Conservation (phyloP, 805 yeast species). For the Cyberlindnera mrakii region DNA sequence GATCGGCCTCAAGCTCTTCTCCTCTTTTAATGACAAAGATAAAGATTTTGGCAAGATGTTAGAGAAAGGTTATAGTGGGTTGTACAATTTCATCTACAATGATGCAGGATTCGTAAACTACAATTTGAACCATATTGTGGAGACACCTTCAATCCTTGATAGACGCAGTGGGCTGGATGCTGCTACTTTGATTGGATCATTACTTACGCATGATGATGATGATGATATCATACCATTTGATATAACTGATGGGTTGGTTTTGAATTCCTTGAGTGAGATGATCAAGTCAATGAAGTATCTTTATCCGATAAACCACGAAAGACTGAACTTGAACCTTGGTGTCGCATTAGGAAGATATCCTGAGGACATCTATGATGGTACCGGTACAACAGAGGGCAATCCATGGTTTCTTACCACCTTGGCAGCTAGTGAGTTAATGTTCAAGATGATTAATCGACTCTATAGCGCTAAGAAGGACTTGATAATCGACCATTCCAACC, state of each 20-base stretch:
- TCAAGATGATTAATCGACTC: slow-evolving; percentile 44
- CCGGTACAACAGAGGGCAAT: slow-evolving; percentile 68
- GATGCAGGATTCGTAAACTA: slow-evolving; percentile 32
- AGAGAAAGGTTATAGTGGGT: slow-evolving; percentile 16
- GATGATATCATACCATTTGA: slow-evolving; percentile 53
- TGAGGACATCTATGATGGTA: slow-evolving; percentile 83
- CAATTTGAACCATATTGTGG: slow-evolving; percentile 53
- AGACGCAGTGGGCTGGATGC: slow-evolving; percentile 71
- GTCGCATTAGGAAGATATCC: slow-evolving; percentile 89
- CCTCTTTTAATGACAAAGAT: slow-evolving; percentile 27
- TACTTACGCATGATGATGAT: slow-evolving; percentile 40
- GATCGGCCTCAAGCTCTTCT: slow-evolving; percentile 42
- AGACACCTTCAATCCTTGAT: slow-evolving; percentile 49
- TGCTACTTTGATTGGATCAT: slow-evolving; percentile 50
- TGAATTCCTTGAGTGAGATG: slow-evolving; percentile 59
- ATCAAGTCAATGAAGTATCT: slow-evolving; percentile 63
- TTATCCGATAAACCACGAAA: slow-evolving; percentile 67
- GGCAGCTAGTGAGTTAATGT: slow-evolving; percentile 59
- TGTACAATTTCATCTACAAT: slow-evolving; percentile 22
- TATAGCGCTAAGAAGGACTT: slow-evolving; percentile 37
- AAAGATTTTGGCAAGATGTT: slow-evolving; percentile 16
- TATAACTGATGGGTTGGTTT: slow-evolving; percentile 47
- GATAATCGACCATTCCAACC: slow-evolving; percentile 29
- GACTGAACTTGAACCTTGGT: slow-evolving; percentile 34
- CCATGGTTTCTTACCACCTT: slow-evolving; percentile 89